phyloP scores from a whole-genome alignment of 2,329 filamentous ascomycete species.

The Trichoderma lentiforme region DNA sequence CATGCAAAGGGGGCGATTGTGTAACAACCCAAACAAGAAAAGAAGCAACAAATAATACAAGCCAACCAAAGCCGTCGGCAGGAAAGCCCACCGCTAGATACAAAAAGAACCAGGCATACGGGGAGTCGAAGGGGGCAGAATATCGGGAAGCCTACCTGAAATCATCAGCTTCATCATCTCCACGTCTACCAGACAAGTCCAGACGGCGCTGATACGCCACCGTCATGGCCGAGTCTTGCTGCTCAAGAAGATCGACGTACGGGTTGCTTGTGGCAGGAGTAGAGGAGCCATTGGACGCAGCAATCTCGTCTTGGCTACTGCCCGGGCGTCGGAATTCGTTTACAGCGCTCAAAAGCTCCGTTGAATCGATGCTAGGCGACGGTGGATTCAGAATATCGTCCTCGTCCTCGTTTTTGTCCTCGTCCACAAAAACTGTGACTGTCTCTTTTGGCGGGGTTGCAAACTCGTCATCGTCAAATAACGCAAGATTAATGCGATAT shows the following conservation, averaged over 20 bases:
- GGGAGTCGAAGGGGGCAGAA: not conserved
- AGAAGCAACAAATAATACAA: not conserved
- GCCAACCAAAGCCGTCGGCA: not conserved
- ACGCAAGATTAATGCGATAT: conserved; percentile 19
- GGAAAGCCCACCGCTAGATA: not conserved
- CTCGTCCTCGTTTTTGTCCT: not conserved
- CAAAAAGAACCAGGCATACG: conserved; percentile 2
- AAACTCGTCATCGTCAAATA: conserved; percentile 25
- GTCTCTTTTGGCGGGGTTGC: not conserved
- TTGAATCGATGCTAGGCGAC: not conserved
- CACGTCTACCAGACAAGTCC: conserved; percentile 23
- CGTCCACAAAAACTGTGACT: not conserved
- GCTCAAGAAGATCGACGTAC: conserved; percentile 31
- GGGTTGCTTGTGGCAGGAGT: conserved; percentile 27
- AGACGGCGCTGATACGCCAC: conserved; percentile 30
- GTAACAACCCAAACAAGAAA: not conserved
- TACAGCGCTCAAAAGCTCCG: not conserved
- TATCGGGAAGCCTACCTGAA: conserved; percentile 29
- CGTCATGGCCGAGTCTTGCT: conserved; percentile 32
- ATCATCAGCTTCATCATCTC: conserved; percentile 29
- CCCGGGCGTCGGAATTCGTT: not conserved
- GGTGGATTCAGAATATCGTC: conserved; percentile 7
- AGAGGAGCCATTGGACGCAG: conserved; percentile 12
- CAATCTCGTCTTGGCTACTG: not conserved
- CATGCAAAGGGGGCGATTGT: not conserved